phyloP scores from a whole-genome alignment of 2,329 filamentous ascomycete genomes.

The Apiospora hydei region DNA sequence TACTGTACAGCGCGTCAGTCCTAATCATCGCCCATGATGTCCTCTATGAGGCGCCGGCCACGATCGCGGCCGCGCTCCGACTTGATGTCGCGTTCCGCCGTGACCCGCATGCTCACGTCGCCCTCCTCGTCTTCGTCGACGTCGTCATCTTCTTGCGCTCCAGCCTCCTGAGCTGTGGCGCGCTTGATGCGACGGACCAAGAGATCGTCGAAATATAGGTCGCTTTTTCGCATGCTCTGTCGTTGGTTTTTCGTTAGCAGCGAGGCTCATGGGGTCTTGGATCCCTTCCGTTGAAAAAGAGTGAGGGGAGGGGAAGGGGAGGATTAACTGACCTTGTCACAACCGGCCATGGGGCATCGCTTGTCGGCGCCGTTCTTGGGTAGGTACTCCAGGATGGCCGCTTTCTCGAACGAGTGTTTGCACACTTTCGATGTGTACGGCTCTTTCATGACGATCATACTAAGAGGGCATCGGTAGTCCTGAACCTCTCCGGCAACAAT shows the following conservation, averaged over 20 bases:
- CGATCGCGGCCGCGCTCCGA: constrained; percentile 29
- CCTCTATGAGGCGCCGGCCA: constrained; percentile 23
- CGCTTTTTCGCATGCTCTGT: constrained; percentile 57
- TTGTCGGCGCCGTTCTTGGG: constrained; percentile 34
- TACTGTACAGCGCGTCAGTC: neutral
- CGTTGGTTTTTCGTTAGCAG: constrained; percentile 23
- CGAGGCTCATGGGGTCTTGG: neutral
- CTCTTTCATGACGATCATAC: constrained; percentile 68
- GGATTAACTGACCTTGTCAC: constrained; percentile 56
- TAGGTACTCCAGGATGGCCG: constrained; percentile 65
- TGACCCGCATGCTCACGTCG: constrained; percentile 34
- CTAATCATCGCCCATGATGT: constrained; percentile 4
- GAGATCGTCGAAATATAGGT: constrained; percentile 64
- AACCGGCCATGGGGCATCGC: constrained; percentile 72
- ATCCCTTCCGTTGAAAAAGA: neutral
- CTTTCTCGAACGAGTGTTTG: constrained; percentile 76
- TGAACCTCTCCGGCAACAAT: constrained; percentile 69
- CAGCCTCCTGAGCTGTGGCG: constrained; percentile 49
- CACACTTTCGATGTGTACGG: constrained; percentile 73
- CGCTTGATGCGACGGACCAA: constrained; percentile 66
- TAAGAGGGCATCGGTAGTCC: constrained; percentile 74
- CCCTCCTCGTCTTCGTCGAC: constrained; percentile 48
- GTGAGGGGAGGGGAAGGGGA: neutral
- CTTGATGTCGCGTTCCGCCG: constrained; percentile 32
- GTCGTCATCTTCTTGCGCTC: constrained; percentile 52